Evolutionary conservation across 345 rosid genomes (phyloP).

Genomic region (Draba incana): DNA sequence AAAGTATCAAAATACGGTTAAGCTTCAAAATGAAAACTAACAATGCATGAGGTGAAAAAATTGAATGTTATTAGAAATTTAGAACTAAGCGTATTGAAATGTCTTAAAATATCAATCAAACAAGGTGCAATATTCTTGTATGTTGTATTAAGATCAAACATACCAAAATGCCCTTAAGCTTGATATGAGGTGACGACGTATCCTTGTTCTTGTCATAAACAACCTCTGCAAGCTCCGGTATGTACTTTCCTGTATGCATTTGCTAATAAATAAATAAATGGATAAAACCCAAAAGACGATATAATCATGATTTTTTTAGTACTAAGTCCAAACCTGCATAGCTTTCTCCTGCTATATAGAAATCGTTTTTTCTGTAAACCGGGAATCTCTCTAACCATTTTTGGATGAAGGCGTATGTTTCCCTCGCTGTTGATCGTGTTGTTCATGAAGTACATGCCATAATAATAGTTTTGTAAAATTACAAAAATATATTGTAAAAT

Average conservation of each 20-base stretch:
- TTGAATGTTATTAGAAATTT: not conserved
- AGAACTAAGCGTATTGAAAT: not conserved
- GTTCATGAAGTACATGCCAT: constrained; percentile 5
- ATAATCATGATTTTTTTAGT: not conserved
- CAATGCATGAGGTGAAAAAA: not conserved
- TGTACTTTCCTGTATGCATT: constrained; percentile 64
- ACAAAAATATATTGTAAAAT: not conserved
- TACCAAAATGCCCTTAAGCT: constrained; percentile 88
- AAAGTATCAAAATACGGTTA: constrained; percentile 65
- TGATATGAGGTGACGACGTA: constrained; percentile 54
- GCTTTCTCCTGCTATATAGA: constrained; percentile 95
- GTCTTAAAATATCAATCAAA: not conserved
- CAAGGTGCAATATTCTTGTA: not conserved
- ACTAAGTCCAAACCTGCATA: constrained; percentile 65
- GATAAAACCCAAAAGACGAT: not conserved
- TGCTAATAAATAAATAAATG: constrained; percentile 14
- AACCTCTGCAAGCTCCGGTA: constrained; percentile 86
- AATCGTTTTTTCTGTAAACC: constrained; percentile 50
- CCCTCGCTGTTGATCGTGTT: constrained; percentile 56
- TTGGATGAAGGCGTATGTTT: constrained; percentile 71
- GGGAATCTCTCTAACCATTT: constrained; percentile 83
- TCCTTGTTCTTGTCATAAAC: constrained; percentile 66
- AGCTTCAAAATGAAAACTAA: constrained; percentile 41
- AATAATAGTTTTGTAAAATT: constrained; percentile 7
- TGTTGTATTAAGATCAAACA: constrained; percentile 3